phyloP scores from a whole-genome alignment of 2,329 filamentous ascomycete species.

The Paracorniculantispora psalliotae region DNA sequence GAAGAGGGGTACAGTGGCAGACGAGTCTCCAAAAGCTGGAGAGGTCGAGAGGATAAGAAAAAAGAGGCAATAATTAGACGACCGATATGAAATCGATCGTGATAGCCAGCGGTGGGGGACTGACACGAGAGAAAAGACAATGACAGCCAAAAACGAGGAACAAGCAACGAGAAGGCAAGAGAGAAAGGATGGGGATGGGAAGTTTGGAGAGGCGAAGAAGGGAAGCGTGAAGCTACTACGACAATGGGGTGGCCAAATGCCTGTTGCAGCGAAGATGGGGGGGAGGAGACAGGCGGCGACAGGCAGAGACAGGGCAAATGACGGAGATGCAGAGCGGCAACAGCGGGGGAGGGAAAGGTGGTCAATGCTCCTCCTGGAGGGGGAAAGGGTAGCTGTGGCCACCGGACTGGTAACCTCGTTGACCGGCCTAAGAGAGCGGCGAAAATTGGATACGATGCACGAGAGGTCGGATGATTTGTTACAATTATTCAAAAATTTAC shows the following conservation, averaged over 20 bases:
- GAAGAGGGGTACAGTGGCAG: constrained; percentile 7
- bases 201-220: background rate
- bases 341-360: constrained; percentile 11
- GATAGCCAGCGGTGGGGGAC: background rate
- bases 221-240: constrained; percentile 8
- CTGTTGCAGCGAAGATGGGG: background rate
- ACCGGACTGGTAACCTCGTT: too few relatives aligned
- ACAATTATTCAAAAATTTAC: too few relatives aligned
- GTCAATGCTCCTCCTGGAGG: constrained; percentile 11
- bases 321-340: constrained; percentile 14
- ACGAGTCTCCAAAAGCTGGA: background rate
- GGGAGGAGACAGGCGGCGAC: background rate
- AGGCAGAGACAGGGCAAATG: constrained; percentile 7
- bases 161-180: background rate
- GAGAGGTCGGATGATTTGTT: too few relatives aligned
- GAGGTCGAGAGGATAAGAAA: background rate
- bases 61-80: background rate
- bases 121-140: background rate
- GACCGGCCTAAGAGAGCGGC: too few relatives aligned
- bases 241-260: constrained; percentile 8
- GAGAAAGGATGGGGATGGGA: background rate
- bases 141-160: background rate
- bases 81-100: background rate
- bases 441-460: too few relatives aligned
- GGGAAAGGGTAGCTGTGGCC: background rate